Conservation (phyloP, 2,329 filamentous ascomycete genomes). For the Colletotrichum endophyticum region DNA sequence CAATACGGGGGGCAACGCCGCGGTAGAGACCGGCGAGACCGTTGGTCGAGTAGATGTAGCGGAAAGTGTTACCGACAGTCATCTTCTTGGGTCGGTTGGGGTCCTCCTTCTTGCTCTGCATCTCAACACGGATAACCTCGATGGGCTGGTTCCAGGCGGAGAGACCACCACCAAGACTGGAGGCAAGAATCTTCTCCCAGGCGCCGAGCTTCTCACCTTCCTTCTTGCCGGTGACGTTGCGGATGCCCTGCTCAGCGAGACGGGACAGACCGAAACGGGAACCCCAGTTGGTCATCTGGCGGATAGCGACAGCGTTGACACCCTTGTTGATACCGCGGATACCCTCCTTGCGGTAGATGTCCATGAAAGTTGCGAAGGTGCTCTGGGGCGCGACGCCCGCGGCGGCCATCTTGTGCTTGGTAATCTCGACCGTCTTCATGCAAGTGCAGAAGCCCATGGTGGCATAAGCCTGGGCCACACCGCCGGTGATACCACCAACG, state of each 20-base stretch:
- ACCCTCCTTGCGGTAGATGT: conserved; percentile 94
- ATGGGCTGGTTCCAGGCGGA: conserved; percentile 99
- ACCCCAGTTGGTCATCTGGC: conserved; percentile 99
- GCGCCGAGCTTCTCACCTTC: conserved; percentile 78
- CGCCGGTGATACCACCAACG: conserved; percentile 87
- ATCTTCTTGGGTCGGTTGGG: conserved; percentile 99
- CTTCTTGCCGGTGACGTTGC: conserved; percentile 77
- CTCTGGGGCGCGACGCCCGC: conserved; percentile 83
- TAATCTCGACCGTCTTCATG: conserved; percentile 99
- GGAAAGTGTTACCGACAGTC: conserved; percentile 86
- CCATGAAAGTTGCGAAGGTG: conserved; percentile 95
- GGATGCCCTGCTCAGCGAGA: conserved; percentile 88
- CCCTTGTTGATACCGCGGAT: conserved; percentile 97
- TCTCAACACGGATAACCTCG: conserved; percentile 99
- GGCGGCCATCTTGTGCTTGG: conserved; percentile 92
- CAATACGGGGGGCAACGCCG: conserved; percentile 91
- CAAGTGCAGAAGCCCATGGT: conserved; percentile 99
- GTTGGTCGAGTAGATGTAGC: conserved; percentile 90
- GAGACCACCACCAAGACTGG: conserved; percentile 87
- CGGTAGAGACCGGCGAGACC: conserved; percentile 93
- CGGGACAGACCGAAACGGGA: conserved; percentile 93
- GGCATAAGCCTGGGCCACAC: conserved; percentile 96
- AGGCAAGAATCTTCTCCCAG: conserved; percentile 87
- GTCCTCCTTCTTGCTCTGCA: conserved; percentile 99
- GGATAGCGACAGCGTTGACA: conserved; percentile 97